Evolutionary conservation across 805 yeast genomes (phyloP).

Genomic region (Lachancea fermentati): DNA sequence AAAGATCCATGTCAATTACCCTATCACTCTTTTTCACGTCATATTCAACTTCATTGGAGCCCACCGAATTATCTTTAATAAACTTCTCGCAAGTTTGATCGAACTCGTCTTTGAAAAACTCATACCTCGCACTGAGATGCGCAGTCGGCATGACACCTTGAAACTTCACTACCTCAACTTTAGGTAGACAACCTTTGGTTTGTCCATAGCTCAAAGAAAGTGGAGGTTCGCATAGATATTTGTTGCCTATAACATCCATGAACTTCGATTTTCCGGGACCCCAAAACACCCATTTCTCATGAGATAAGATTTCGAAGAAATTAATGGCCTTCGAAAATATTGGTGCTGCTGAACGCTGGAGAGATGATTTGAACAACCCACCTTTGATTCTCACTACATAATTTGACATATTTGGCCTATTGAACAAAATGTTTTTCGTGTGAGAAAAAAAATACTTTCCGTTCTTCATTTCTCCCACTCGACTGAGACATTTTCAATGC

Average conservation of each 20-base stretch:
- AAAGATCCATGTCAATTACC: conserved; percentile 32
- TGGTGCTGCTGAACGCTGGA: conserved; percentile 31
- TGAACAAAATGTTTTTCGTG: too few species aligned
- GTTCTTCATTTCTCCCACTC: too few species aligned
- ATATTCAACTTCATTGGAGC: conserved; percentile 41
- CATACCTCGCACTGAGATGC: conserved; percentile 86
- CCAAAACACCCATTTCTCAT: conserved; percentile 40
- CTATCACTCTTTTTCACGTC: conserved; percentile 26
- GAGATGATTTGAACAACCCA: conserved; percentile 36
- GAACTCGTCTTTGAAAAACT: conserved; percentile 75
- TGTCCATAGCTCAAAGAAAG: conserved; percentile 17
- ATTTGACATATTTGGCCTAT: conserved; percentile 3
- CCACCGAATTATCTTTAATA: conserved; percentile 44
- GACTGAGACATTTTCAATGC: too few species aligned
- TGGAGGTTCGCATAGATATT: conserved; percentile 26
- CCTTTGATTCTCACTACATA: conserved; percentile 19
- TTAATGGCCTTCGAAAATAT: conserved; percentile 21
- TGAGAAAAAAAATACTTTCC: too few species aligned
- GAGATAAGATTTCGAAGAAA: conserved; percentile 22
- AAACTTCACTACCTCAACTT: conserved; percentile 37
- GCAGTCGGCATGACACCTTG: conserved; percentile 48
- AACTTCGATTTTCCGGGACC: conserved; percentile 28
- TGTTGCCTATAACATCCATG: conserved; percentile 23
- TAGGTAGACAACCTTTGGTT: conserved; percentile 10
- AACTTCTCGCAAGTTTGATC: conserved; percentile 65